Evolutionary conservation across 768 basidiomycete genomes (phyloP).

Genomic region (Holtermannia corniformis): DNA sequence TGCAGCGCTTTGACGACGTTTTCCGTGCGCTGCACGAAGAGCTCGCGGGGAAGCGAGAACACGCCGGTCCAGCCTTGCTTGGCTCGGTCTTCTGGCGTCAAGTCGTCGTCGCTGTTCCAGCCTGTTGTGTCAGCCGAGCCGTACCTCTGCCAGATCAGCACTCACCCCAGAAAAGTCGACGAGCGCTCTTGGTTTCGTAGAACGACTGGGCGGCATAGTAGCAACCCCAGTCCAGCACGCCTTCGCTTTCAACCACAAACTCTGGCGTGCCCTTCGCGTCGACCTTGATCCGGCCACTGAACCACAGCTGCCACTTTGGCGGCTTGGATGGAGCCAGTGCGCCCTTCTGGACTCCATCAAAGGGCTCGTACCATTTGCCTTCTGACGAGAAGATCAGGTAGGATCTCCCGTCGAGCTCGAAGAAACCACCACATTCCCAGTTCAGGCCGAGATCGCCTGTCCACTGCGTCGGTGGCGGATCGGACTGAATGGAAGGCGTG

Average conservation of each 20-base stretch:
- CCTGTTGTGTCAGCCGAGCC: background rate
- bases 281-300: background rate
- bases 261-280: no score
- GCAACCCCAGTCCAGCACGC: conserved; percentile 6
- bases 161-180: no score
- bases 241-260: background rate
- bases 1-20: background rate
- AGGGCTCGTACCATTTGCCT: conserved; percentile 1
- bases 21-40: background rate
- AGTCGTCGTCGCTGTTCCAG: background rate
- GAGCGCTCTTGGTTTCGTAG: no score
- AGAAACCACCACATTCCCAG: background rate
- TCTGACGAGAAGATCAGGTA: conserved; percentile 3
- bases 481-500: background rate
- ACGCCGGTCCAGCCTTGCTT: conserved; percentile 5
- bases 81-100: background rate
- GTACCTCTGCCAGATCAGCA: no score
- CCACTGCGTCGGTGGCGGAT: background rate
- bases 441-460: background rate
- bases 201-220: conserved; percentile 1
- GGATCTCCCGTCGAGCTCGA: background rate
- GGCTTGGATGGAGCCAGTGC: background rate
- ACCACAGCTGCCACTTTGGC: background rate
- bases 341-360: background rate
- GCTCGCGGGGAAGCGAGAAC: conserved; percentile 3